A percentile compares a stretch with the other conserved stretches of the same genome.
phyloP scores from a whole-genome alignment of 352 stramenopile genomes.

The Globisporangium acanthophoron region DNA sequence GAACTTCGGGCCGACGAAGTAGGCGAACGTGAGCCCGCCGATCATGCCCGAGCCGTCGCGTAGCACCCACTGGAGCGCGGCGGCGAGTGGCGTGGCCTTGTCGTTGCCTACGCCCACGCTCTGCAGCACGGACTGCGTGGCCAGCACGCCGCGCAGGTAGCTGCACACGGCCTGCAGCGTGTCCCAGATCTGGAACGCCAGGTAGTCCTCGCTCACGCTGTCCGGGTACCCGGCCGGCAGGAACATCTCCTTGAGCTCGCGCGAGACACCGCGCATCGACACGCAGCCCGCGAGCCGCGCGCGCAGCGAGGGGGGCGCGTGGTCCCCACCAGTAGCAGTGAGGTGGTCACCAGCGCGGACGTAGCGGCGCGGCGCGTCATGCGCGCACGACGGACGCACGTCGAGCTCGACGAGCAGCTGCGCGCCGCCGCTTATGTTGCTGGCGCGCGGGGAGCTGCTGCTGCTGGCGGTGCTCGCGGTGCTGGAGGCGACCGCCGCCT shows the following conservation, averaged over 20 bases:
- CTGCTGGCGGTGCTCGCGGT: slow-evolving; percentile 3
- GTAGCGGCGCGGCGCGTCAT: slow-evolving; percentile 43
- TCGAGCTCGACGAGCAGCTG: slow-evolving; percentile 50
- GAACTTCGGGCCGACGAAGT: slow-evolving; percentile 85
- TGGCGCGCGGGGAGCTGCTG: slow-evolving; percentile 1
- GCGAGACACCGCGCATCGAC: slow-evolving; percentile 27
- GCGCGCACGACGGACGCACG: slow-evolving; percentile 44
- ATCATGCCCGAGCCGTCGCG: slow-evolving; percentile 82
- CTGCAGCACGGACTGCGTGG: slow-evolving; percentile 90
- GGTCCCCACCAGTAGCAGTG: slow-evolving; percentile 8
- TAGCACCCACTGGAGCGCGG: slow-evolving; percentile 75
- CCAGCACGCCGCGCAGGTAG: slow-evolving; percentile 92
- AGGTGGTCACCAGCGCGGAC: slow-evolving; percentile 34
- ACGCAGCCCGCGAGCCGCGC: slow-evolving; percentile 17
- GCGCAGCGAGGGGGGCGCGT: neutral
- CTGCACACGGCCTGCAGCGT: slow-evolving; percentile 93
- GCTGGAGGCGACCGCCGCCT: slow-evolving; percentile 11
- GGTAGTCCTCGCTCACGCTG: slow-evolving; percentile 88
- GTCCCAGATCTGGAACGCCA: slow-evolving; percentile 95
- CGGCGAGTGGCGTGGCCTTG: slow-evolving; percentile 59
- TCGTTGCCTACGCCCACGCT: slow-evolving; percentile 92
- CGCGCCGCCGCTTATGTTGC: slow-evolving; percentile 1
- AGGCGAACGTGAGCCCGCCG: slow-evolving; percentile 92
- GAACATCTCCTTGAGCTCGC: slow-evolving; percentile 84
- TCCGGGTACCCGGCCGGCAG: slow-evolving; percentile 79